Percentiles rank a stretch among this genome's conserved stretches.
These are phyloP conservation scores for Neotropicomus parvogracilis DNA, from an alignment of 1,284 basidiomycete species.

Conservation along the genomic window DNA sequence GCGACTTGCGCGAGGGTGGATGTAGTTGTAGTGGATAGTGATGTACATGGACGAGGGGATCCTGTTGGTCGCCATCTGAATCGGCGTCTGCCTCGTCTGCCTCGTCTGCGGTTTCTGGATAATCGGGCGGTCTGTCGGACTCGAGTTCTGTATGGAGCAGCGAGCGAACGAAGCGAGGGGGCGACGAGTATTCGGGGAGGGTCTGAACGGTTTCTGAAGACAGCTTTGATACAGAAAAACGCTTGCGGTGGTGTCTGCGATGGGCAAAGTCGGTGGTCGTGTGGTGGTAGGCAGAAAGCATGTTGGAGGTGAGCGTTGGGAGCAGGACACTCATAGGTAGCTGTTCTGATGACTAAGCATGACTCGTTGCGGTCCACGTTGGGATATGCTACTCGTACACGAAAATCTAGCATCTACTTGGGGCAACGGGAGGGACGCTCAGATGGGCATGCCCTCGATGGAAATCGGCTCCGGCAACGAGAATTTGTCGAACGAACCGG, in stretches of 20 bases:
- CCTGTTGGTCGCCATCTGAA: slow-evolving; percentile 39
- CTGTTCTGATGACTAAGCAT: slow-evolving; percentile 25
- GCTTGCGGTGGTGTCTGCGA: slow-evolving; percentile 50
- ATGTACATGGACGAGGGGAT: slow-evolving; percentile 29
- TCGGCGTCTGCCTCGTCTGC: slow-evolving; percentile 61
- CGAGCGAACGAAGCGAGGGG: slow-evolving; percentile 21
- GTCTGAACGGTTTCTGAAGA: slow-evolving; percentile 68
- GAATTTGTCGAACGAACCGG: slow-evolving; percentile 52
- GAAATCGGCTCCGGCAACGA: slow-evolving; percentile 25
- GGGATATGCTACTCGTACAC: too few species aligned
- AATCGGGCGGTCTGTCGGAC: slow-evolving; percentile 65
- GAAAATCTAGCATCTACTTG: too few species aligned
- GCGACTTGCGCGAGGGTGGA: slow-evolving; percentile 12
- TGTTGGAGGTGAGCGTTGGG: too few species aligned
- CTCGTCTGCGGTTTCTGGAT: slow-evolving; percentile 70
- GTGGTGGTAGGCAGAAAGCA: slow-evolving; percentile 15
- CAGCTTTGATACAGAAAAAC: slow-evolving; percentile 51
- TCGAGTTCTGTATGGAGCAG: slow-evolving; percentile 30
- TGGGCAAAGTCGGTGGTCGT: slow-evolving; percentile 20
- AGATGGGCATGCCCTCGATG: slow-evolving; percentile 21
- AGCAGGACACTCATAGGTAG: too few species aligned
- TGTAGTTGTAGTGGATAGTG: slow-evolving; percentile 26
- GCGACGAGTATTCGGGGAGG: slow-evolving; percentile 62
- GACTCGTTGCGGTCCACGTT: too few species aligned
- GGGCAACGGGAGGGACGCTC: too few species aligned